Evolutionary conservation across 106 monocot species (phyloP).

Genomic region (Triglochin maritima): DNA sequence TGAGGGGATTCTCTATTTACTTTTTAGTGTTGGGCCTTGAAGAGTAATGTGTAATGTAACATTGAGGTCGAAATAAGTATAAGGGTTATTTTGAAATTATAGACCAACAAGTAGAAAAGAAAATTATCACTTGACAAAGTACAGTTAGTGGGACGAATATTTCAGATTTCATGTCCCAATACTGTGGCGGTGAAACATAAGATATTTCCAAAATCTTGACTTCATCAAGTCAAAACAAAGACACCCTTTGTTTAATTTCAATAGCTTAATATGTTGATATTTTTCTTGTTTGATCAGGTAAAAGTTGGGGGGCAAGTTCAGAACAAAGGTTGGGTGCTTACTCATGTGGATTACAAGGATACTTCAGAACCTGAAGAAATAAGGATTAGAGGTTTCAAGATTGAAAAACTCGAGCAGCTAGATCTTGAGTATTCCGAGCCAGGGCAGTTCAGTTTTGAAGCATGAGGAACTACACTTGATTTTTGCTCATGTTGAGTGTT

Average conservation of each 20-base stretch:
- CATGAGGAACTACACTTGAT: not conserved
- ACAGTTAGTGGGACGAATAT: not conserved
- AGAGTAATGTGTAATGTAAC: too few species aligned
- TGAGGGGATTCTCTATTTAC: too few species aligned
- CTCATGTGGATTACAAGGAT: conserved; percentile 67
- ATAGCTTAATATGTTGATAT: not conserved
- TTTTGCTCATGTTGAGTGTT: too few species aligned
- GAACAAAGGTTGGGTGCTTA: conserved; percentile 71
- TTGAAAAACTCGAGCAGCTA: conserved; percentile 63
- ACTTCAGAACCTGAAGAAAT: conserved; percentile 49
- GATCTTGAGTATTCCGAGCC: conserved; percentile 42
- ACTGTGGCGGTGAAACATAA: not conserved
- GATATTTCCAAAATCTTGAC: not conserved
- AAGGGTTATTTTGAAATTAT: not conserved
- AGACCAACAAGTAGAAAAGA: not conserved
- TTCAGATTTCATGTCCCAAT: not conserved
- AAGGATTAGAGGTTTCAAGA: conserved; percentile 60
- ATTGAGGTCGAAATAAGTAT: too few species aligned
- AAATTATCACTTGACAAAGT: not conserved
- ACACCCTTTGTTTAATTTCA: not conserved
- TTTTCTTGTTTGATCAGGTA: conserved; percentile 30
- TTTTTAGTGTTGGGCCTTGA: too few species aligned
- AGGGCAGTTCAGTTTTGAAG: conserved; percentile 23
- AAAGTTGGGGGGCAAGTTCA: conserved; percentile 48
- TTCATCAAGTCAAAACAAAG: not conserved